phyloP scores from a whole-genome alignment of 1,284 basidiomycete species.

The Apiotrichum veenhuisii region DNA sequence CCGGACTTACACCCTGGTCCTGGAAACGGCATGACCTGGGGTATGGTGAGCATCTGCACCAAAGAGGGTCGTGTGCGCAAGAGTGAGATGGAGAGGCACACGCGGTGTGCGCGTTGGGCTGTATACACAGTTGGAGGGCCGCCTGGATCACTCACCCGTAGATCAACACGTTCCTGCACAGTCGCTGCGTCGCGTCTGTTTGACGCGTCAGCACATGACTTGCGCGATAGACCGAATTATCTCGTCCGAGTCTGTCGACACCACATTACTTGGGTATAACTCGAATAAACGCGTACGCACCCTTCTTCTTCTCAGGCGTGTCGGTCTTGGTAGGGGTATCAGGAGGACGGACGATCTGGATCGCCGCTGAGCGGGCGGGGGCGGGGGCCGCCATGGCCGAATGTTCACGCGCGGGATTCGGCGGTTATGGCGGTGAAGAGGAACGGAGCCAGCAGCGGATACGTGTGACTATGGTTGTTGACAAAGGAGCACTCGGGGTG shows the following conservation, averaged over 20 bases:
- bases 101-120: not conserved
- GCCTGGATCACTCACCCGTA: conserved; percentile 61
- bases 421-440: not conserved
- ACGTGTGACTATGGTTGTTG: not conserved
- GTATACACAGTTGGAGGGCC: not conserved
- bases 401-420: not conserved
- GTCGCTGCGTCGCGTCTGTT: conserved; percentile 56
- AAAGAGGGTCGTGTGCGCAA: not conserved
- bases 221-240: not conserved
- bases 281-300: conserved; percentile 6
- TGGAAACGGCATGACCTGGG: conserved; percentile 74
- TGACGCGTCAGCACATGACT: conserved; percentile 47
- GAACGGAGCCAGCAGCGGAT: not conserved
- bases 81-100: not conserved
- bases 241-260: not conserved
- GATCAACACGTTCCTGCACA: conserved; percentile 82
- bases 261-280: too few relatives aligned
- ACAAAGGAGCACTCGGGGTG: too few relatives aligned
- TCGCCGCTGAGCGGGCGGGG: conserved; percentile 53
- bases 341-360: conserved; percentile 58
- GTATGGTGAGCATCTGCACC: not conserved
- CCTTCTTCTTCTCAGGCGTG: conserved; percentile 22
- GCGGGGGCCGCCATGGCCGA: conserved; percentile 21
- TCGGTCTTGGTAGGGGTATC: conserved; percentile 15
- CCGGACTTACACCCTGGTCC: conserved; percentile 61